A percentile compares a stretch with the other conserved stretches of the same genome.
Conservation (phyloP, 2,329 filamentous ascomycete genomes). For the Ceratocystis albifundus region DNA sequence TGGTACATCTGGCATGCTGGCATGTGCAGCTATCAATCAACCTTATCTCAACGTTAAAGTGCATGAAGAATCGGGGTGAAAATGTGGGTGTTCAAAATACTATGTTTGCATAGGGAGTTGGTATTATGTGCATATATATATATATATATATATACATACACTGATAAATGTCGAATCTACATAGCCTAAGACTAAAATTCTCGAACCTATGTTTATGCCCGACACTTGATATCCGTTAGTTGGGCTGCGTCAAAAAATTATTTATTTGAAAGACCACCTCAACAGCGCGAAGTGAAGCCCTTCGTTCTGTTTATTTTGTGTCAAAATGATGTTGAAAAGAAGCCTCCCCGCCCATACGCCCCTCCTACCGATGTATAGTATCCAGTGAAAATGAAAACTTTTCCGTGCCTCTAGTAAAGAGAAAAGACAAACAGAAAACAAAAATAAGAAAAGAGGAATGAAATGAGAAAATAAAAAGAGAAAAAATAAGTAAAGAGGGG, state of each 20-base stretch:
- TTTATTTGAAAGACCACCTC: conserved; percentile 9
- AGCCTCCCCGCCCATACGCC: conserved; percentile 12
- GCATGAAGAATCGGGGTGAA: background rate
- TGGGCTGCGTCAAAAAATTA: background rate
- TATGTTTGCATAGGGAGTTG: background rate
- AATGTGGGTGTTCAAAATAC: background rate
- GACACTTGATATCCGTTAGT: background rate
- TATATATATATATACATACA: background rate
- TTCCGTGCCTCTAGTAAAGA: conserved; percentile 7
- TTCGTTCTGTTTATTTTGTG: conserved; percentile 11
- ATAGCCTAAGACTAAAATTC: no score
- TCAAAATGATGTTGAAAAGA: conserved; percentile 14
- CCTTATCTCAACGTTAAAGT: conserved; percentile 5
- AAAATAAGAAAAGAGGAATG: background rate
- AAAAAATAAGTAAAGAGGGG: background rate
- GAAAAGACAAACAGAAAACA: background rate
- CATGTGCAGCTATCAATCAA: conserved; percentile 11
- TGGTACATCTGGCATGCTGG: background rate
- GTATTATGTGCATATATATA: background rate
- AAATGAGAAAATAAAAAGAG: conserved; percentile 6
- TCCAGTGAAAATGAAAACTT: conserved; percentile 8
- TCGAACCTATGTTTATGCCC: background rate
- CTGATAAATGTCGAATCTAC: background rate
- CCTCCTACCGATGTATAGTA: conserved; percentile 10
- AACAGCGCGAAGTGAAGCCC: background rate